Evolutionary conservation across 768 basidiomycete genomes (phyloP).

Genomic region (Clavulina sp.): DNA sequence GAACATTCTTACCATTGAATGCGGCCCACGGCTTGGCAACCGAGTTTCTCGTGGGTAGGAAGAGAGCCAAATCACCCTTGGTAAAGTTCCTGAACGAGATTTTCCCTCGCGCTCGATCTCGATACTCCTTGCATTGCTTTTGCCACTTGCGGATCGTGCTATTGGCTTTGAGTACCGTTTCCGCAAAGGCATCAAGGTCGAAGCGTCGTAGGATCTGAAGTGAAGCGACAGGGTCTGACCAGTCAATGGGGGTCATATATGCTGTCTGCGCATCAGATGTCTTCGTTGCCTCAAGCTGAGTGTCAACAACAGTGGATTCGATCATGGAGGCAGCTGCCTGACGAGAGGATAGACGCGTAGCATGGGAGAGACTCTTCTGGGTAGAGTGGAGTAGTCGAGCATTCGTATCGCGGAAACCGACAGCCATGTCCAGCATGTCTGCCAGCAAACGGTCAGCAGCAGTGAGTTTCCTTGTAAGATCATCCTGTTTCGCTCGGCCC

Average conservation of each 20-base stretch:
- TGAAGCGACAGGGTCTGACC: conserved; percentile 52
- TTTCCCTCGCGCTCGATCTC: conserved; percentile 90
- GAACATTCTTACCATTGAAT: conserved; percentile 76
- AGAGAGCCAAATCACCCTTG: conserved; percentile 88
- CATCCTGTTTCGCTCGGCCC: background rate
- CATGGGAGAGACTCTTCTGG: conserved; percentile 2
- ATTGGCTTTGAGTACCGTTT: conserved; percentile 64
- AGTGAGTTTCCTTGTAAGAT: background rate
- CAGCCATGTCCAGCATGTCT: conserved; percentile 64
- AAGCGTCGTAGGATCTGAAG: conserved; percentile 54
- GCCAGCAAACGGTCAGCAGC: conserved; percentile 45
- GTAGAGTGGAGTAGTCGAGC: conserved; percentile 49
- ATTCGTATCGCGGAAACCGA: conserved; percentile 61
- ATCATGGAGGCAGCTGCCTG: background rate
- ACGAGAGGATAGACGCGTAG: background rate
- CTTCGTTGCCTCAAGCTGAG: background rate
- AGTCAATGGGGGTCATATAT: conserved; percentile 13
- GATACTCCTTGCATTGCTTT: conserved; percentile 90
- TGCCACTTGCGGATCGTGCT: conserved; percentile 90
- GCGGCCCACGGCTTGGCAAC: conserved; percentile 94
- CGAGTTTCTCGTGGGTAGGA: conserved; percentile 89
- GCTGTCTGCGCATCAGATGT: background rate
- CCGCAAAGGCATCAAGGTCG: conserved; percentile 73
- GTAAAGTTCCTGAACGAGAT: conserved; percentile 92
- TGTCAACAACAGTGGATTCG: background rate